phyloP scores from a whole-genome alignment of 495 filamentous ascomycete species.

The Hyaloscypha hepaticicola region DNA sequence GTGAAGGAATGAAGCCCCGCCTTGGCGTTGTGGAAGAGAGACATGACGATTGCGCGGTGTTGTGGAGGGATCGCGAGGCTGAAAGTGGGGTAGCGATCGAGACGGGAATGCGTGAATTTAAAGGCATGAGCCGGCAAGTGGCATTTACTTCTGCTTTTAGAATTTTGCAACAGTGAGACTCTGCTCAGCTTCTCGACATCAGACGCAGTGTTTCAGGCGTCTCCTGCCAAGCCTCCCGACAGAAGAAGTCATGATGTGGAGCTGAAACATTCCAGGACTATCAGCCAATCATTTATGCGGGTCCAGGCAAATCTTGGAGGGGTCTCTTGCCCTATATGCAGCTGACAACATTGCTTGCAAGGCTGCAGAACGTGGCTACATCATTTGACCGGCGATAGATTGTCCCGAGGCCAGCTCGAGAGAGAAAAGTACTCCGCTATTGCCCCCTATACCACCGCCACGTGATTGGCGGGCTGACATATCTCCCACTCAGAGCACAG shows the following conservation, averaged over 20 bases:
- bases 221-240: background rate
- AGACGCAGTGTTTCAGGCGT: background rate
- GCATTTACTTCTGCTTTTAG: background rate
- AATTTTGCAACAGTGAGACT: background rate
- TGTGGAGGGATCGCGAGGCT: background rate
- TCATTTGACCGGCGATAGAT: background rate
- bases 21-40: constrained; percentile 21
- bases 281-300: background rate
- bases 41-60: constrained; percentile 12
- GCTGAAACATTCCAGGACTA: background rate
- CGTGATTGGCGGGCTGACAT: constrained; percentile 24
- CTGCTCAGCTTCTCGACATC: background rate
- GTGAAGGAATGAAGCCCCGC: constrained; percentile 7
- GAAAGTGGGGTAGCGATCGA: constrained; percentile 1
- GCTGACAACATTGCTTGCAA: background rate
- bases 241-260: background rate
- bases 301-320: no score
- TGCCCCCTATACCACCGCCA: constrained; percentile 16
- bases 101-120: background rate
- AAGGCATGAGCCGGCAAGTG: background rate
- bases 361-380: background rate
- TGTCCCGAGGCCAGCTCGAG: constrained; percentile 14
- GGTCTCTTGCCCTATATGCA: no score
- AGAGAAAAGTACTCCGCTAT: background rate
- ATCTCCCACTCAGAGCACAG: constrained; percentile 22